Evolutionary conservation across 306 rosid genomes (phyloP), one percentile per base, ranked within the genome.

Genomic region (Cicer cuneatum): DNA sequence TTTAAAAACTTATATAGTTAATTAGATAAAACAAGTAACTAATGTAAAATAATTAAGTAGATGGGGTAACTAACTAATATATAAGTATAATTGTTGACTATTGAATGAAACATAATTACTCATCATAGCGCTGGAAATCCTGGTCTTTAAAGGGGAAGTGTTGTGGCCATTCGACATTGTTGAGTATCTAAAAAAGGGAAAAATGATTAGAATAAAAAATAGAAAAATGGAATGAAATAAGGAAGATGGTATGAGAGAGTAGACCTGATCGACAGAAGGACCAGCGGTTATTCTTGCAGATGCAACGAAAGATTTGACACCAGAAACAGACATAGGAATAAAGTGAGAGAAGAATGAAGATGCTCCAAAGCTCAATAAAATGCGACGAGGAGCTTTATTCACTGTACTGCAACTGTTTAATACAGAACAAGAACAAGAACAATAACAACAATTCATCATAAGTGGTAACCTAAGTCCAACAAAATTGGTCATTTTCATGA

Each of bases 121-220:
- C 93, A 66, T 91, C 97, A 85, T 67, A 89, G 70, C 95, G 91
- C 83, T 81, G 86, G 71, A 91, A 91, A 68, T 91, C 95, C 85
- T 89, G 89, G 2, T 82, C 90, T 80, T 84, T 91, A 87, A 87
- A 91, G 58, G 95, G 95, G 73, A 84, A 86, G 70, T 89, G 84
- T 74, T 85, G 87, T 0, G 95, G 95, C 93, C 97, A 91, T 12
- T 91, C 90, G 39, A 68, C 93, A 57, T 86, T 87, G 81, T 86
- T 89, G 74, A 91, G 61, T 78, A 91, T 76, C 97, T 89, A 66
- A 9, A 38, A 53, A 51, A 72, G 12, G 66, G n/a, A 61, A 73
- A n/a, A 63, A 14, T 66, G 51, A 46, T 5, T 10, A 4, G 5
- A 10, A 2, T 10, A 2, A 41, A 38, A 2, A 41, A 41, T 41